phyloP scores from a whole-genome alignment of 352 stramenopile genomes.

The Phytopythium cucurbitacearum region DNA sequence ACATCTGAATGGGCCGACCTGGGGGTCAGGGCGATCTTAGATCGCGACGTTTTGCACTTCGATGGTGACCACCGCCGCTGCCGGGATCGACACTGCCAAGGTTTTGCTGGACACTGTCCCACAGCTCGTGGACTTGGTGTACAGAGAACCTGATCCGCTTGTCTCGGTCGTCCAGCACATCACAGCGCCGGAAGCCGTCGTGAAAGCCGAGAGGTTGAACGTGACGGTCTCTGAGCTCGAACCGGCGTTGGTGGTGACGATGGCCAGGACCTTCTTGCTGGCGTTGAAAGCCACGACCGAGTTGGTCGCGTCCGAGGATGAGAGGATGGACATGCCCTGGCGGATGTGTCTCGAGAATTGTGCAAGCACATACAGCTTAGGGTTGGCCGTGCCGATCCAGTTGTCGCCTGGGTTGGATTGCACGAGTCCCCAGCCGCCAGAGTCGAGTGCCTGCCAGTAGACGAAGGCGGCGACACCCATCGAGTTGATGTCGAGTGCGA shows the following conservation, averaged over 20 bases:
- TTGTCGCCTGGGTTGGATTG: slow-evolving; percentile 35
- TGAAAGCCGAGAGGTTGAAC: slow-evolving; percentile 38
- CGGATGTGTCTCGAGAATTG: slow-evolving; percentile 65
- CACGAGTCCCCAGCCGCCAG: slow-evolving; percentile 47
- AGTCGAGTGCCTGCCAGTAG: slow-evolving; percentile 60
- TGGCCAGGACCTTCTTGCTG: slow-evolving; percentile 28
- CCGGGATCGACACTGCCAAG: too few relatives aligned
- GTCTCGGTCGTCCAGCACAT: slow-evolving; percentile 49
- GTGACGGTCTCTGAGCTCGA: slow-evolving; percentile 19
- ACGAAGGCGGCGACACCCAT: slow-evolving; percentile 56
- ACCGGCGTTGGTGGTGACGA: slow-evolving; percentile 41
- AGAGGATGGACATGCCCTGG: slow-evolving; percentile 47
- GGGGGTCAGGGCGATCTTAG: too few relatives aligned
- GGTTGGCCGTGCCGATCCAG: slow-evolving; percentile 33
- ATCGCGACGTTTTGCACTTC: too few relatives aligned
- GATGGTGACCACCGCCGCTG: too few relatives aligned
- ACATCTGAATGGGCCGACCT: too few relatives aligned
- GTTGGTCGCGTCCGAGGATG: slow-evolving; percentile 25
- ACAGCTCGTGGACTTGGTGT: slow-evolving; percentile 5
- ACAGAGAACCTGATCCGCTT: slow-evolving; percentile 21
- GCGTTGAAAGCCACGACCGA: slow-evolving; percentile 41
- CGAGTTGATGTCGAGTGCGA: slow-evolving; percentile 52
- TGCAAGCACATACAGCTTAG: slow-evolving; percentile 51
- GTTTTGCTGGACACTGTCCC: too few relatives aligned
- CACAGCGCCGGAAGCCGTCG: slow-evolving; percentile 17